Percentiles rank a stretch among this genome's conserved stretches.
These are phyloP conservation scores for Diaporthe caulivora DNA, from an alignment of 2,329 filamentous ascomycete species.

Conservation along the genomic window DNA sequence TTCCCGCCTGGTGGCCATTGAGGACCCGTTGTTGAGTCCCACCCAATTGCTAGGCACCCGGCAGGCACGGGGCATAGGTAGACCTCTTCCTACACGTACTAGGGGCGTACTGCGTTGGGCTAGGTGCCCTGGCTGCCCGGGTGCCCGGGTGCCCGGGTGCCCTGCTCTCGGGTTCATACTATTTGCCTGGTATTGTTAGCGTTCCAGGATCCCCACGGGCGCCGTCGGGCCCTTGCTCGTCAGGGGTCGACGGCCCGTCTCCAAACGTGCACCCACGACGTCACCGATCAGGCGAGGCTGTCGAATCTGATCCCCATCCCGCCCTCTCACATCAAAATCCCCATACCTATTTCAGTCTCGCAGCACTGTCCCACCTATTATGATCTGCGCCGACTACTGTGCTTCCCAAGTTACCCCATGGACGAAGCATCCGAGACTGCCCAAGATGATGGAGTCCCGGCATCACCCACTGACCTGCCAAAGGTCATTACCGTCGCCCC, in stretches of 20 bases:
- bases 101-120: too few relatives aligned
- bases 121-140: too few relatives aligned
- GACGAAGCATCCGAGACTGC: constrained; percentile 42
- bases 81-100: too few relatives aligned
- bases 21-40: constrained; percentile 19
- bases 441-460: constrained; percentile 43
- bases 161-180: neutral
- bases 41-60: constrained; percentile 9
- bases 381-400: constrained; percentile 22
- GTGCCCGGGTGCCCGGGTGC: too few relatives aligned
- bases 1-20: constrained; percentile 8
- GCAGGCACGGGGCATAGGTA: neutral
- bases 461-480: constrained; percentile 41
- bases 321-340: neutral
- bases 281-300: constrained; percentile 28
- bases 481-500: constrained; percentile 64
- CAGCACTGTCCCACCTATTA: constrained; percentile 21
- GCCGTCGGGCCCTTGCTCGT: neutral
- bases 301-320: constrained; percentile 18
- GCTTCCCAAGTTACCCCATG: constrained; percentile 37
- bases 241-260: neutral
- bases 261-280: constrained; percentile 25
- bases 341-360: neutral
- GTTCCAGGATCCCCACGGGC: constrained; percentile 20
- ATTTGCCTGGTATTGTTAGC: neutral